These are phyloP conservation scores for Pholiota conissans DNA, from an alignment of 768 basidiomycete genomes.

Conservation along the genomic window DNA sequence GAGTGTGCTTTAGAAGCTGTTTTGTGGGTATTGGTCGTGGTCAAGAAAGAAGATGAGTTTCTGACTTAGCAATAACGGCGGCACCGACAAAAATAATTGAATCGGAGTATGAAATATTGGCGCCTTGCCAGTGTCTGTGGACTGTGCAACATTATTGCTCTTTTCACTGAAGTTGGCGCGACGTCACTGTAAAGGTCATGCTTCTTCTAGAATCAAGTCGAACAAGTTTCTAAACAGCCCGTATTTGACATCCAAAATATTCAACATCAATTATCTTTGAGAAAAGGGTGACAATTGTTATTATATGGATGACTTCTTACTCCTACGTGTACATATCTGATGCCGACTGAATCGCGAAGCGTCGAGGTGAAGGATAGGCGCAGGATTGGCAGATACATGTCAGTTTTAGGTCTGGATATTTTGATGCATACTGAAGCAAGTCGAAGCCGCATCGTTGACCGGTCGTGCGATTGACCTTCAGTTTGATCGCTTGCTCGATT, in stretches of 20 bases:
- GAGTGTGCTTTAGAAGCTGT: not conserved
- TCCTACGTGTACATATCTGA: not conserved
- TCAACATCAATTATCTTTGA: not conserved
- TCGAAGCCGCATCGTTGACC: not conserved
- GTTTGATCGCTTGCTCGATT: not conserved
- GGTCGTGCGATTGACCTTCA: not conserved
- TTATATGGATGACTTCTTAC: not conserved
- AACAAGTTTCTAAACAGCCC: too few species aligned
- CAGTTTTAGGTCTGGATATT: not conserved
- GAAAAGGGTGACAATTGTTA: not conserved
- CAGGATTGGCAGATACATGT: not conserved
- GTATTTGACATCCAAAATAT: too few species aligned
- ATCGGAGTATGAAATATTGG: conserved; percentile 17
- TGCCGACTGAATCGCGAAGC: not conserved
- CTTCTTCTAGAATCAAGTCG: not conserved
- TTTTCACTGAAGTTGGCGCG: too few species aligned
- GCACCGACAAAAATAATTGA: conserved; percentile 14
- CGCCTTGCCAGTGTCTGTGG: not conserved
- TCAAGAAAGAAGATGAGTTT: conserved; percentile 13
- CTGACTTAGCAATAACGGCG: conserved; percentile 1
- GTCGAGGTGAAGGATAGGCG: not conserved
- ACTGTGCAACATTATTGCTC: too few species aligned
- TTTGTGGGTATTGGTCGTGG: conserved; percentile 17
- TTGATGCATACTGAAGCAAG: not conserved
- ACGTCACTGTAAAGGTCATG: too few species aligned